Conservation (phyloP, 345 rosid genomes). For the Citrus trifoliata region DNA sequence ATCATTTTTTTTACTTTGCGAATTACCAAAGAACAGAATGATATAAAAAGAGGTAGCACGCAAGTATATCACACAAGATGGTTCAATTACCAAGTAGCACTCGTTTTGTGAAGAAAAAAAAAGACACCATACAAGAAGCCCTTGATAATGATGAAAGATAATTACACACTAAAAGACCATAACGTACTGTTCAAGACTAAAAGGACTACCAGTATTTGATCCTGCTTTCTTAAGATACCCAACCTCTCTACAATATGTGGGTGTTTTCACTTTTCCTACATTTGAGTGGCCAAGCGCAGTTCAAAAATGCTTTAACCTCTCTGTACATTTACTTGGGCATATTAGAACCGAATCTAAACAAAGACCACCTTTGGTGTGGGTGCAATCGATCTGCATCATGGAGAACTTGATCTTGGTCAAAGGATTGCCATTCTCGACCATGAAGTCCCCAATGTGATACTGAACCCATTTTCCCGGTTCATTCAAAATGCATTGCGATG, state of each 20-base stretch:
- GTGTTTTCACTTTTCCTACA: background rate
- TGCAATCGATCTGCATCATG: constrained; percentile 95
- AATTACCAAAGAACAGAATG: background rate
- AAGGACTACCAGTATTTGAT: background rate
- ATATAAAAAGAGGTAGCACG: background rate
- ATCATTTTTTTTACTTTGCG: background rate
- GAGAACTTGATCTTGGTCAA: constrained; percentile 68
- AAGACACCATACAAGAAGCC: background rate
- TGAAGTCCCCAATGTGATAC: constrained; percentile 85
- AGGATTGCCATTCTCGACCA: constrained; percentile 31
- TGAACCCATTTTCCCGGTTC: constrained; percentile 73
- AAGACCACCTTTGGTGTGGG: constrained; percentile 96
- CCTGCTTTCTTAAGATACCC: constrained; percentile 7
- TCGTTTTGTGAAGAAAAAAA: background rate
- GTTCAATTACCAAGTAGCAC: background rate
- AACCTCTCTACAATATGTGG: constrained; percentile 11
- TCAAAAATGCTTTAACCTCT: constrained; percentile 59
- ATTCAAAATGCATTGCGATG: constrained; percentile 63
- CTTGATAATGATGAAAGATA: background rate
- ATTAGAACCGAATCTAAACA: constrained; percentile 76
- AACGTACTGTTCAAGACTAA: background rate
- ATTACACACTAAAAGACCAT: background rate
- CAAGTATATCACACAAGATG: background rate
- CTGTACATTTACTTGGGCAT: constrained; percentile 62
- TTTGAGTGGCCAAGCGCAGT: constrained; percentile 24